Evolutionary conservation across 495 filamentous ascomycete genomes (phyloP).

Genomic region (Neurospora sp.): DNA sequence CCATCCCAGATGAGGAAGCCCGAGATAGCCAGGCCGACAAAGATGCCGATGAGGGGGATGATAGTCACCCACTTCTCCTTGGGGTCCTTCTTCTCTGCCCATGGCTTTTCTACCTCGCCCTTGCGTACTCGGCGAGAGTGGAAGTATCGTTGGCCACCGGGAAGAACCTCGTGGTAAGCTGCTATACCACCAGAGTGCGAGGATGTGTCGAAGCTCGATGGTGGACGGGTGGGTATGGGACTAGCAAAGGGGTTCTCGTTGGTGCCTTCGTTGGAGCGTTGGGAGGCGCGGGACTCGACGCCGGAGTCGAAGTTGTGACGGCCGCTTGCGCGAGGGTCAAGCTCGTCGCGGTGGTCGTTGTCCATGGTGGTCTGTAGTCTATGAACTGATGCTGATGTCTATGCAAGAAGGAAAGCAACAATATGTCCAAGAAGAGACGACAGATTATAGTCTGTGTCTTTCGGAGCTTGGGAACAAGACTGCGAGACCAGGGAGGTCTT

Average conservation of each 20-base stretch:
- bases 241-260: conserved; percentile 46
- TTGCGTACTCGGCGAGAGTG: conserved; percentile 64
- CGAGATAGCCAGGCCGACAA: conserved; percentile 53
- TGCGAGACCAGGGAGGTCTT: background rate
- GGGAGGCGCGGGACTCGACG: background rate
- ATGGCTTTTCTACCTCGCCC: conserved; percentile 59
- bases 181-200: conserved; percentile 10
- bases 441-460: background rate
- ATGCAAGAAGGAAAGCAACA: background rate
- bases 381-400: background rate
- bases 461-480: background rate
- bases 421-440: background rate
- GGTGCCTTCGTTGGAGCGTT: background rate
- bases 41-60: conserved; percentile 58
- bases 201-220: conserved; percentile 41
- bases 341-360: background rate
- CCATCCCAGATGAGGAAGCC: conserved; percentile 66
- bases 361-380: background rate
- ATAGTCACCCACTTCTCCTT: conserved; percentile 81
- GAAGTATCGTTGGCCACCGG: conserved; percentile 51
- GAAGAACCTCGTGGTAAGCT: conserved; percentile 1
- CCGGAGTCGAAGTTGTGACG: background rate
- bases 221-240: conserved; percentile 44
- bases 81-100: conserved; percentile 57
- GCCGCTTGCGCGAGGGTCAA: background rate